Evolutionary conservation across 345 rosid species (phyloP).

Genomic region (Theobroma cacao): DNA sequence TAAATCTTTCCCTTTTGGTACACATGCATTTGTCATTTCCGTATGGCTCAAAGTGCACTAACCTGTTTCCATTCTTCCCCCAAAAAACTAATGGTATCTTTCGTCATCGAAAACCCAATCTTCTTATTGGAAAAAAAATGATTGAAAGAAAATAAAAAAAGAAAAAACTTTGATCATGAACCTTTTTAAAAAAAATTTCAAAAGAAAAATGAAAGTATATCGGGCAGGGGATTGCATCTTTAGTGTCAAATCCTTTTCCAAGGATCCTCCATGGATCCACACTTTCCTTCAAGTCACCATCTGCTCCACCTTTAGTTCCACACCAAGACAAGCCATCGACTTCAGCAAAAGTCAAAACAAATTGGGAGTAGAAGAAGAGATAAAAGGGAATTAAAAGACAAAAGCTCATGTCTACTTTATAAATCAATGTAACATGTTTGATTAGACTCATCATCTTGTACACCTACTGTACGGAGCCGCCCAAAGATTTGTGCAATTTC

Average conservation of each 20-base stretch:
- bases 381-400: background rate
- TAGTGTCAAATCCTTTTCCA: conserved; percentile 56
- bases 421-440: background rate
- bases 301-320: conserved; percentile 37
- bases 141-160: background rate
- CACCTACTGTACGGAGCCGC: background rate
- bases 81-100: background rate
- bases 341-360: conserved; percentile 30
- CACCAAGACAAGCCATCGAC: conserved; percentile 41
- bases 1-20: background rate
- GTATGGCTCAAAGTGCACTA: background rate
- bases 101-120: background rate
- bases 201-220: background rate
- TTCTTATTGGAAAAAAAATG: background rate
- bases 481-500: background rate
- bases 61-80: background rate
- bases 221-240: background rate
- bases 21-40: background rate
- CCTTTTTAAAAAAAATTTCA: background rate
- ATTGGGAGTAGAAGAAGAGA: background rate
- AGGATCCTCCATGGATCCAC: conserved; percentile 59
- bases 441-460: conserved; percentile 2
- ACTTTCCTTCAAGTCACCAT: conserved; percentile 49
- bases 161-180: no score
- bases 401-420: background rate